Base-by-base conservation (phyloP, 257 asterid species). In the Gardenia jasminoides region DNA sequence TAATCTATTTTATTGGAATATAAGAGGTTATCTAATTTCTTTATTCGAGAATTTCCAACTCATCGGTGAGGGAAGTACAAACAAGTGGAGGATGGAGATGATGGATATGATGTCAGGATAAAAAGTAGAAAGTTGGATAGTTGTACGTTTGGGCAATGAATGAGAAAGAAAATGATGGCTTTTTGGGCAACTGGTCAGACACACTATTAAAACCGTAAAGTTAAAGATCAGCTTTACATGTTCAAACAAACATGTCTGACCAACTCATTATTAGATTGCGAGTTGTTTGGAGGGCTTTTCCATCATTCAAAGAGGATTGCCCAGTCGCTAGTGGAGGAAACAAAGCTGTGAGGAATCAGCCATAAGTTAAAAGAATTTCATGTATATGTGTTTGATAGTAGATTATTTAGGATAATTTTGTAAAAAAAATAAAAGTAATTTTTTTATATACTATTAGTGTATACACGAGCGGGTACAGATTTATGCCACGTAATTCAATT, bases 51-150 rank as follows among this genome's bases (percentile, higher is more conserved):
- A 30, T 46, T 69, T 65, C 68, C 56, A 41, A 72, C 64, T 71
- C 26, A 68, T 64, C 67, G 84, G 54, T 61, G 54, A 75, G 13
- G 17, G 67, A 48, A 70, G 66, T 64, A 24, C 67, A 59, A 41
- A 17, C 73, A 33, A 54, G 82, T 82, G 79, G 82, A 76, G 50
- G 75, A 46, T 44, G 4, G 30, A 36, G 59, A 70, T 44, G 22
- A 44, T 11, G 31, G 10, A 80, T 24, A 28, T 65, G 73, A 52
- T 41, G 78, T 47, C 74, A 72, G 15, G 80, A 65, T 74, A 81
- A 85, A 91, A 91, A 89, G 96, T 88, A 82, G 76, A 91, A 89
- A 85, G 86, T 86, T 89, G 96, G 96, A 86, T 82, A 46, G 61
- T 39, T 71, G 77, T 30, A 56, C 52, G 7, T 36, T 56, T 52